A percentile compares a stretch with the other conserved stretches of the same genome.
Evolutionary conservation across 306 rosid genomes (phyloP).

Genomic region (Acacia melanoxylon): DNA sequence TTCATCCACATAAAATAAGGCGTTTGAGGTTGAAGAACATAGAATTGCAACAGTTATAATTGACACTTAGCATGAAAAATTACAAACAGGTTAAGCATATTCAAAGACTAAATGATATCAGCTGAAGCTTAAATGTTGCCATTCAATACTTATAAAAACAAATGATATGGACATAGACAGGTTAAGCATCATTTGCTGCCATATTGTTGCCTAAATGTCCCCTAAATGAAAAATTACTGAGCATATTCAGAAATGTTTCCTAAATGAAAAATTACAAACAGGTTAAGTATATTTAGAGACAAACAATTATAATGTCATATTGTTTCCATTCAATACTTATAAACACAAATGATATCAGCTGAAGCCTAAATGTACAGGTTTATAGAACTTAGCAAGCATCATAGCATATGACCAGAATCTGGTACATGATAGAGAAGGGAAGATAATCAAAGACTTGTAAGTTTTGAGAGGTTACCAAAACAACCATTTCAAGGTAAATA

Average conservation of each 20-base stretch:
- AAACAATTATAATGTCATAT: background rate
- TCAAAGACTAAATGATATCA: too few relatives aligned
- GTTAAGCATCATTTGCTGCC: too few relatives aligned
- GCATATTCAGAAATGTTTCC: too few relatives aligned
- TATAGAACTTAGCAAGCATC: background rate
- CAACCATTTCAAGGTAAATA: background rate
- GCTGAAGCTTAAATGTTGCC: too few relatives aligned
- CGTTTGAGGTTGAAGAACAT: background rate
- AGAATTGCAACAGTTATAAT: background rate
- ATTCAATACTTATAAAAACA: too few relatives aligned
- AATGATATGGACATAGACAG: too few relatives aligned
- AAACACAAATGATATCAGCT: background rate
- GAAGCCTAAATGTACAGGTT: background rate
- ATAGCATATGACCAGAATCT: background rate
- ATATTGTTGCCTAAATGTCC: too few relatives aligned
- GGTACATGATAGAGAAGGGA: background rate
- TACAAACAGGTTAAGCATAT: background rate
- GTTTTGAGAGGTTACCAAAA: background rate
- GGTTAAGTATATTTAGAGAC: too few relatives aligned
- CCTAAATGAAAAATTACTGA: too few relatives aligned
- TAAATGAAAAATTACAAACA: too few relatives aligned
- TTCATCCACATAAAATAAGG: background rate
- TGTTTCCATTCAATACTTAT: background rate
- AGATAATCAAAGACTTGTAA: background rate
- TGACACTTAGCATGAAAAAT: background rate